phyloP scores from a whole-genome alignment of 495 filamentous ascomycete genomes.

The Tuber umbilicatum region DNA sequence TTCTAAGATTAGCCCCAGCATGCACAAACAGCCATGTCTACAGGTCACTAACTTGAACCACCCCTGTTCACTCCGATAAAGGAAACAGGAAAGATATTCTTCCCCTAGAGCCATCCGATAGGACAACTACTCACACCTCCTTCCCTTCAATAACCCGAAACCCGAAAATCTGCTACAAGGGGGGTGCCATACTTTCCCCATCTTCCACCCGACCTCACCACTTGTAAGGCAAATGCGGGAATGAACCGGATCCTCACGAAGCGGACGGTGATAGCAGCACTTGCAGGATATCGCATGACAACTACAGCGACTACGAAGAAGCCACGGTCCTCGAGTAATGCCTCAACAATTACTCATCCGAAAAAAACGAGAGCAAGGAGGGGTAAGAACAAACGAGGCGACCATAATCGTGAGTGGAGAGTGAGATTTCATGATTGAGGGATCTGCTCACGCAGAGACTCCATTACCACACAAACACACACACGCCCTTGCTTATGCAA shows the following conservation, averaged over 20 bases:
- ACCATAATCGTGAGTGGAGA: not conserved
- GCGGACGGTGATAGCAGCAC: not conserved
- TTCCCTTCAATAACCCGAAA: not conserved
- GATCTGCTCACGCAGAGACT: not conserved
- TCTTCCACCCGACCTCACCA: not conserved
- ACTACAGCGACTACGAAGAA: not conserved
- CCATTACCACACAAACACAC: not conserved
- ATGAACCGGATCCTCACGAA: not conserved
- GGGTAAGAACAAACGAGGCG: not conserved
- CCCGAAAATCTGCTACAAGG: not conserved
- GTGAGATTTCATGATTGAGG: not conserved
- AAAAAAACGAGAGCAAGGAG: not conserved
- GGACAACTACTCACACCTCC: not conserved
- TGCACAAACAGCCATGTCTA: not conserved
- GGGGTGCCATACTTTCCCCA: not conserved
- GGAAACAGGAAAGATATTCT: not conserved
- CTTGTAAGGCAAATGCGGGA: not conserved
- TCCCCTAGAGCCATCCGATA: not conserved
- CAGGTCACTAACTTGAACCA: not conserved
- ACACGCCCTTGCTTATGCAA: not conserved
- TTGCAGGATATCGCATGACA: not conserved
- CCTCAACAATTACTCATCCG: not conserved
- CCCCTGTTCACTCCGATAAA: not conserved
- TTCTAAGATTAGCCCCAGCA: not conserved
- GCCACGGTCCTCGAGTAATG: not conserved